Evolutionary conservation across 164 flowering plant genomes (phyloP).

Genomic region (Aristolochia californica): DNA sequence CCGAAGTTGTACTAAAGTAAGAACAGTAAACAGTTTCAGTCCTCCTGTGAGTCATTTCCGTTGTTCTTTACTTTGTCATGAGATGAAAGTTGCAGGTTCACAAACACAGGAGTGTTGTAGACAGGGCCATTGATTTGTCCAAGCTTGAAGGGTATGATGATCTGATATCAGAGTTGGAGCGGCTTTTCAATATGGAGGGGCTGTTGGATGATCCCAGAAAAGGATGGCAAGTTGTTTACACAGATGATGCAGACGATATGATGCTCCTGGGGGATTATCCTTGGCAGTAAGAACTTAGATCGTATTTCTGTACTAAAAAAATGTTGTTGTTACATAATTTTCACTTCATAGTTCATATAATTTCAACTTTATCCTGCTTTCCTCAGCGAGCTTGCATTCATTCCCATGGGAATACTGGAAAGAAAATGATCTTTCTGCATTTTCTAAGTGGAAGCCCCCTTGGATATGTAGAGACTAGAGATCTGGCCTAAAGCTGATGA

Average conservation of each 20-base stretch:
- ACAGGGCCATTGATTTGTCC: conserved; percentile 19
- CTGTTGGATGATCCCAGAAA: conserved; percentile 18
- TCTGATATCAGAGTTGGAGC: conserved; percentile 20
- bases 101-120: conserved; percentile 23
- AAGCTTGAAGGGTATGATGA: conserved; percentile 26
- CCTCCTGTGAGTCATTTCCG: conserved; percentile 21
- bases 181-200: conserved; percentile 24
- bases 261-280: conserved; percentile 24
- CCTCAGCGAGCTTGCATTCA: too few relatives aligned
- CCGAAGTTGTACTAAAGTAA: conserved; percentile 40
- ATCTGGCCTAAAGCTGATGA: too few relatives aligned
- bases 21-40: background rate
- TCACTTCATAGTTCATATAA: too few relatives aligned
- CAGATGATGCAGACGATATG: conserved; percentile 18
- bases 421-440: too few relatives aligned
- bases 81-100: conserved; percentile 16
- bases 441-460: too few relatives aligned
- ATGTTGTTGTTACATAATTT: too few relatives aligned
- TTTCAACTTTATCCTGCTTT: too few relatives aligned
- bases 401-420: too few relatives aligned
- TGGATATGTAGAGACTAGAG: too few relatives aligned
- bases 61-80: conserved; percentile 7
- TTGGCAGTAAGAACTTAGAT: conserved; percentile 18
- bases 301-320: background rate
- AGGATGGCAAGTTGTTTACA: conserved; percentile 24